phyloP scores from a whole-genome alignment of 2,329 filamentous ascomycete species.

The Chrysosphaeria jannelii region DNA sequence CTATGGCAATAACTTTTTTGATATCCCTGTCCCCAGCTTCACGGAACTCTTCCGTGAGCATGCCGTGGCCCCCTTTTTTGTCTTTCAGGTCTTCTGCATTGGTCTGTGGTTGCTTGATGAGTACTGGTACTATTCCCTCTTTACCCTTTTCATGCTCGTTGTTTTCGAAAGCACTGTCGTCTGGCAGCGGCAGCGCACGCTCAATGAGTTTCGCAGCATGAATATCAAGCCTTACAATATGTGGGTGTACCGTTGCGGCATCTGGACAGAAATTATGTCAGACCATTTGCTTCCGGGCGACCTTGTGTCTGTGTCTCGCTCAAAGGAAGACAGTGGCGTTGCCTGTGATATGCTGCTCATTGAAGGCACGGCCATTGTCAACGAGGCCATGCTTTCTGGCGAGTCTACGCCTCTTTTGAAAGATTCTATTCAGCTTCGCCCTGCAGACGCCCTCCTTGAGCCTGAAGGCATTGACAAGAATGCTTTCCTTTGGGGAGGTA shows the following conservation, averaged over 20 bases:
- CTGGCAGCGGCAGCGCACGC: slow-evolving; percentile 87
- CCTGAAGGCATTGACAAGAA: slow-evolving; percentile 88
- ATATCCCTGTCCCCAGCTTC: slow-evolving; percentile 90
- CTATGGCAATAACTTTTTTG: slow-evolving; percentile 88
- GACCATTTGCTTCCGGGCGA: slow-evolving; percentile 85
- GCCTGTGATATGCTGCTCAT: slow-evolving; percentile 92
- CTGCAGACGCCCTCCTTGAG: slow-evolving; percentile 51
- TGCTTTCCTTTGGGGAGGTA: slow-evolving; percentile 83
- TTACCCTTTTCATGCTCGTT: slow-evolving; percentile 95
- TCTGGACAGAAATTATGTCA: slow-evolving; percentile 69
- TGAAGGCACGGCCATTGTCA: slow-evolving; percentile 88
- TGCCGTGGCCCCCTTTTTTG: slow-evolving; percentile 93
- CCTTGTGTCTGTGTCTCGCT: slow-evolving; percentile 68
- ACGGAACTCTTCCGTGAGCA: slow-evolving; percentile 93
- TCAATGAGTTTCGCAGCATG: slow-evolving; percentile 95
- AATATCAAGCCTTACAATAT: slow-evolving; percentile 96
- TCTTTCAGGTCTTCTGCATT: slow-evolving; percentile 97
- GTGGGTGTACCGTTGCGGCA: slow-evolving; percentile 62
- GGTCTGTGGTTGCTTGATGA: slow-evolving; percentile 96
- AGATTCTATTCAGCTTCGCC: slow-evolving; percentile 77
- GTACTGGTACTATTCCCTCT: slow-evolving; percentile 99
- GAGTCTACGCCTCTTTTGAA: slow-evolving; percentile 93
- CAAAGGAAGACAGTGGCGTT: slow-evolving; percentile 89
- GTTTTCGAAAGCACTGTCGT: slow-evolving; percentile 95
- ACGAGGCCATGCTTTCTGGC: slow-evolving; percentile 96